phyloP scores from a whole-genome alignment of 495 filamentous ascomycete species.

The Xylona heveae region DNA sequence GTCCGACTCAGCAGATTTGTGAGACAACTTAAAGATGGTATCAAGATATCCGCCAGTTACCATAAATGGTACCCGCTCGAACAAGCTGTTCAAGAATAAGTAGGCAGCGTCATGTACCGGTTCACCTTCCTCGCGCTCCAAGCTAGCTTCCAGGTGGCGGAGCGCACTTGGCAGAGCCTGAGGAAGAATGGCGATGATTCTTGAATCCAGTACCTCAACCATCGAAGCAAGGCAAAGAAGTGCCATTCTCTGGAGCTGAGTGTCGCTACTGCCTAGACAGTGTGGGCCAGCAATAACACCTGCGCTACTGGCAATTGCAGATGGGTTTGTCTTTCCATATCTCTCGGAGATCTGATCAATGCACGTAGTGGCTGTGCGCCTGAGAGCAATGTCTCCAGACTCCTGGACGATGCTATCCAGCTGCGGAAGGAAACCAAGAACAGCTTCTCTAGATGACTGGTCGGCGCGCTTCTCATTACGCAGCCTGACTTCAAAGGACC shows the following conservation, averaged over 20 bases:
- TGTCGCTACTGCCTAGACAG: constrained; percentile 52
- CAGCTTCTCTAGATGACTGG: constrained; percentile 36
- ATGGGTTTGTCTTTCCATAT: constrained; percentile 71
- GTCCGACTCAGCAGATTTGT: constrained; percentile 37
- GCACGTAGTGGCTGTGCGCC: constrained; percentile 63
- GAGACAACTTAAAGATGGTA: constrained; percentile 42
- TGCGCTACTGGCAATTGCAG: constrained; percentile 40
- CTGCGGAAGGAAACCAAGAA: constrained; percentile 59
- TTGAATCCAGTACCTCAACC: constrained; percentile 66
- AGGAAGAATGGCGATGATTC: constrained; percentile 64
- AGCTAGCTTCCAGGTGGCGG: constrained; percentile 38
- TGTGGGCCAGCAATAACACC: constrained; percentile 51
- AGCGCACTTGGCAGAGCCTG: constrained; percentile 48
- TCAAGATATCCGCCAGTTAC: constrained; percentile 51
- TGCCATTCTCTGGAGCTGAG: constrained; percentile 53
- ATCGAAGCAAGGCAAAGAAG: constrained; percentile 76
- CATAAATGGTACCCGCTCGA: constrained; percentile 70
- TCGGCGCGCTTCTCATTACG: constrained; percentile 44
- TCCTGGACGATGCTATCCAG: constrained; percentile 52
- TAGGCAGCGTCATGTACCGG: constrained; percentile 62
- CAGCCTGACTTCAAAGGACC: constrained; percentile 53
- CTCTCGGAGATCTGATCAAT: constrained; percentile 79
- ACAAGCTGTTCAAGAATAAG: constrained; percentile 53
- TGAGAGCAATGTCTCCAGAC: constrained; percentile 46
- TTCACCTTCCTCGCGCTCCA: constrained; percentile 29